A percentile compares a stretch with the other conserved stretches of the same genome.
Conservation (phyloP, 495 filamentous ascomycete species). For the Parachaetomium inaequale region DNA sequence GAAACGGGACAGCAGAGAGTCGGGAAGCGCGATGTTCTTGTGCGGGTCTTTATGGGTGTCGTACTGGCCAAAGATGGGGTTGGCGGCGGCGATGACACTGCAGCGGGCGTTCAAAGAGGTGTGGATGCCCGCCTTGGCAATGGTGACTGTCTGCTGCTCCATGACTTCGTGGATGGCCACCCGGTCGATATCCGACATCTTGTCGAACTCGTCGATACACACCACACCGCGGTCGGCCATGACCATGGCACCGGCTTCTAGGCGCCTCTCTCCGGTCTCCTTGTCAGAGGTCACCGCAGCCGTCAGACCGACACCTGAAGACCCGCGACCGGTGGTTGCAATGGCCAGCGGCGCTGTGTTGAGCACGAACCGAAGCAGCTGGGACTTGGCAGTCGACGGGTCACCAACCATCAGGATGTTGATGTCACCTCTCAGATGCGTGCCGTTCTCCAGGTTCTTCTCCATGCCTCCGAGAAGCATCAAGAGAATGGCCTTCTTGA, state of each 20-base stretch:
- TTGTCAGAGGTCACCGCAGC: conserved; percentile 96
- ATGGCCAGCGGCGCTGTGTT: conserved; percentile 97
- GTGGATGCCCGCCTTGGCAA: conserved; percentile 98
- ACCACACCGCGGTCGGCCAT: conserved; percentile 95
- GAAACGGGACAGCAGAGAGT: conserved; percentile 97
- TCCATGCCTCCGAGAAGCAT: conserved; percentile 98
- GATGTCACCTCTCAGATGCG: conserved; percentile 96
- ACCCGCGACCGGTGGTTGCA: conserved; percentile 94
- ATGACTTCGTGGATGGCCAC: conserved; percentile 99
- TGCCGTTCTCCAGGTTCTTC: conserved; percentile 97
- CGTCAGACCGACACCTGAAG: conserved; percentile 96
- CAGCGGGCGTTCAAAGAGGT: conserved; percentile 96
- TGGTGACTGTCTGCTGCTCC: conserved; percentile 99
- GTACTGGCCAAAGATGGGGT: conserved; percentile 97
- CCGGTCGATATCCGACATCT: conserved; percentile 98
- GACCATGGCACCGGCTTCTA: conserved; percentile 99
- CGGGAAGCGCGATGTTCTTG: conserved; percentile 95
- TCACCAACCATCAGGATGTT: conserved; percentile 99
- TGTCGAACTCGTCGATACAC: conserved; percentile 99
- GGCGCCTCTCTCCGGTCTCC: conserved; percentile 89
- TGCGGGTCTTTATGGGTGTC: conserved; percentile 98
- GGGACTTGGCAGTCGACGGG: conserved; percentile 97
- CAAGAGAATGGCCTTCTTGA: conserved; percentile 95
- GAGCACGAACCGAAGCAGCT: conserved; percentile 93
- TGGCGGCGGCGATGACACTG: conserved; percentile 94